These are phyloP conservation scores for Arxiozyma heterogenica DNA, from an alignment of 1,139 yeast genomes.

Conservation along the genomic window DNA sequence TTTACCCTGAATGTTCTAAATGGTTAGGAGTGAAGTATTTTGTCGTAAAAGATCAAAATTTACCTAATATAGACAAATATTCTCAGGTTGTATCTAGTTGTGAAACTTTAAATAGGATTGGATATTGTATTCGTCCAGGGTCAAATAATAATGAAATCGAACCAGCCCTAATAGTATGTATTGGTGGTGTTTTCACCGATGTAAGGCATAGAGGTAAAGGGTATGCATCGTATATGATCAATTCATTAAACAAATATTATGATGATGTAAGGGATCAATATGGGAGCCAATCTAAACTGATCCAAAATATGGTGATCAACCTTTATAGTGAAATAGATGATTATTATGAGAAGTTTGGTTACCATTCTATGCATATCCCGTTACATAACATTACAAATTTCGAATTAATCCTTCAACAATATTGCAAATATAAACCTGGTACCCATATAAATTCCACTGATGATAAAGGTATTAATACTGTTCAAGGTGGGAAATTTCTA, in stretches of 20 bases:
- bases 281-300: conserved; percentile 10
- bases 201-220: conserved; percentile 53
- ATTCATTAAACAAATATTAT: conserved; percentile 30
- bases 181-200: conserved; percentile 61
- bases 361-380: conserved; percentile 43
- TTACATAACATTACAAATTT: conserved; percentile 26
- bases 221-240: conserved; percentile 51
- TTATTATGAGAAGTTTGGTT: conserved; percentile 53
- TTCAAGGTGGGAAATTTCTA: conserved; percentile 23
- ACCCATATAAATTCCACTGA: too few relatives aligned
- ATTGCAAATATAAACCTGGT: conserved; percentile 9
- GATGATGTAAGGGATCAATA: conserved; percentile 32
- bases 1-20: conserved; percentile 18
- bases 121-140: conserved; percentile 27
- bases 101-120: conserved; percentile 40
- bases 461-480: conserved; percentile 5
- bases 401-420: conserved; percentile 13
- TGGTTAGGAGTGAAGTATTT: conserved; percentile 32
- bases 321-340: conserved; percentile 70
- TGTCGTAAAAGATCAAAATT: conserved; percentile 28
- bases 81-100: conserved; percentile 38
- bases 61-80: conserved; percentile 20
- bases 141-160: conserved; percentile 18
- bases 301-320: conserved; percentile 38
- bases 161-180: conserved; percentile 41